Evolutionary conservation across 371 early-diverging fungal genomes (phyloP), one percentile per base, ranked within the genome.

Genomic region (Actinomucor elegans): DNA sequence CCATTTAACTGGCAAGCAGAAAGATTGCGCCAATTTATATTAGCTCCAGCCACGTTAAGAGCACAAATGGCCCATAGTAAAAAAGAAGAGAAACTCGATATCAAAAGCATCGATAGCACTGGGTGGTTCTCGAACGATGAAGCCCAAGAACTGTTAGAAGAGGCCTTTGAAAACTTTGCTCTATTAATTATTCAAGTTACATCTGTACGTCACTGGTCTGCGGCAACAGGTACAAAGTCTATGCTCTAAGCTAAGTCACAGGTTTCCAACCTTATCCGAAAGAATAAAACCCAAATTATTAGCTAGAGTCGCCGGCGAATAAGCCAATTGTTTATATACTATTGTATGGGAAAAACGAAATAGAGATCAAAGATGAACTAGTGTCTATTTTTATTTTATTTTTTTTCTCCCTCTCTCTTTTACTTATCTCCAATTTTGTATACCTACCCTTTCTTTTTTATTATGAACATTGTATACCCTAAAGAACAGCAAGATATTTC

Each of bases 1-100:
- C 37, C 43, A 4, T 69, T 71, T 42, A 57, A 59, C 35, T 75
- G 72, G 75, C 59, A 69, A 31, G 65, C 64, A 11, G 73, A 75
- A 51, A 47, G 73, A n/a, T 43, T 62, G 20, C 61, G 64, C 43
- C 64, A 64, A 4, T 75, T 64, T 51, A 50, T 58, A 11, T 52
- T 52, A 15, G 40, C 53, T 32, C 40, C 41, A 21, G 17, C 54
- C 10, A 10, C 35, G 0, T 36, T 66, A 48, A 38, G 57, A 45
- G 34, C 43, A 20, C 20, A 64, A 1, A 53, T 58, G 53, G 28
- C 41, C 0, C 20, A 26, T 29, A 33, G 44, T 15, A 33, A 40
- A 14, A 14, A 36, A 27, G 21, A 48, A 11, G 31, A 48, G 15
- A 34, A 52, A 18, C 32, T 61, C 4, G 55, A 57, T 5, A 57